Evolutionary conservation across 2,329 filamentous ascomycete species (phyloP).

Genomic region (Karstenula rhodostoma): DNA sequence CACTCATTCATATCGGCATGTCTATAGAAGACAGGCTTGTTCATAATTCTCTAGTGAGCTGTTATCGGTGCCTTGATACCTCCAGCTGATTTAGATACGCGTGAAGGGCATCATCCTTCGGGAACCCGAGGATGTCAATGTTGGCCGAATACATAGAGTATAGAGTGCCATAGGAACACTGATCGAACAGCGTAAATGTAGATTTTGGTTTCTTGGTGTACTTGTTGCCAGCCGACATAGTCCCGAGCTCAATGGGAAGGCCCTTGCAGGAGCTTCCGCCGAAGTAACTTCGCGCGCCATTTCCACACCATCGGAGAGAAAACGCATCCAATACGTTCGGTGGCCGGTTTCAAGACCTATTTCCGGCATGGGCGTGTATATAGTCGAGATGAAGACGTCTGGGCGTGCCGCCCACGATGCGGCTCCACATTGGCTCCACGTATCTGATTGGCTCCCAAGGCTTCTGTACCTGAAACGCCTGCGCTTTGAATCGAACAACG

Average conservation of each 20-base stretch:
- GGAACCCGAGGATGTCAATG: too few species aligned
- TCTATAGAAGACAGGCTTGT: too few species aligned
- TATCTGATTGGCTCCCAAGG: slow-evolving; percentile 31
- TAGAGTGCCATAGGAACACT: too few species aligned
- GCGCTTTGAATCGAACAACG: slow-evolving; percentile 26
- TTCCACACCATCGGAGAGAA: not conserved
- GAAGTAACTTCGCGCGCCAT: not conserved
- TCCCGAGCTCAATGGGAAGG: not conserved
- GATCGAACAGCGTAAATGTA: too few species aligned
- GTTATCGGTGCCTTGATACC: too few species aligned
- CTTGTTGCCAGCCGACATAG: not conserved
- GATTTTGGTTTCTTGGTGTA: not conserved
- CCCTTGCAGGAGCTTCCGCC: not conserved
- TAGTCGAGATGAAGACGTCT: slow-evolving; percentile 7
- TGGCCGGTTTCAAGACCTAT: not conserved
- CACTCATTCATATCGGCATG: not conserved
- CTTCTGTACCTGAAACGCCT: slow-evolving; percentile 34
- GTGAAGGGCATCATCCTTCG: too few species aligned
- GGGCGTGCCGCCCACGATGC: slow-evolving; percentile 4
- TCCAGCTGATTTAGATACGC: too few species aligned
- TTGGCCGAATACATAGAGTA: too few species aligned
- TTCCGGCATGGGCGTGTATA: slow-evolving; percentile 6
- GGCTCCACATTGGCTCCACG: not conserved
- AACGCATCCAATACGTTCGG: not conserved
- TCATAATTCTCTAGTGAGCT: too few species aligned